Conservation (phyloP, 805 yeast species). For the Barnettozyma salicaria region DNA sequence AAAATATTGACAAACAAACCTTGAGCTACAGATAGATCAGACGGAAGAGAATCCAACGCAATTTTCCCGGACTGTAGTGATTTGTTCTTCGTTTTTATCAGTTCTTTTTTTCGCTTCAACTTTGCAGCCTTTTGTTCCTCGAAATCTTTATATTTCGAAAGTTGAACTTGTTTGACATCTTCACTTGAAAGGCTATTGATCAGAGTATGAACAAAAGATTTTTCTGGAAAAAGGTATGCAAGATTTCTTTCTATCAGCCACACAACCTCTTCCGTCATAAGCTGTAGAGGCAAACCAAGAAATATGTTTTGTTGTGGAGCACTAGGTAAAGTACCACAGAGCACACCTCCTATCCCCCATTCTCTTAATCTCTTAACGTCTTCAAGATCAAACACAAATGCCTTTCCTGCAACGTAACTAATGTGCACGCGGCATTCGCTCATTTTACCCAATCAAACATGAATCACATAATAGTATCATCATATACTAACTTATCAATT, state of each 20-base stretch:
- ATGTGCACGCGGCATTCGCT: too few relatives aligned
- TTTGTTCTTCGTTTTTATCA: conserved; percentile 5
- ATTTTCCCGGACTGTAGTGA: neutral
- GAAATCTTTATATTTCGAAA: conserved; percentile 1
- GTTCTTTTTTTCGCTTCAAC: conserved; percentile 4
- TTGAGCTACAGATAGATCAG: conserved; percentile 12
- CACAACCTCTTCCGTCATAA: conserved; percentile 66
- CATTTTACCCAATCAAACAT: too few relatives aligned
- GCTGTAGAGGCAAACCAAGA: conserved; percentile 72
- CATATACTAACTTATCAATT: too few relatives aligned
- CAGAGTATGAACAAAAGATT: conserved; percentile 23
- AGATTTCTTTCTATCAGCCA: conserved; percentile 47
- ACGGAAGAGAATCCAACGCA: conserved; percentile 3
- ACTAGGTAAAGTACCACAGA: conserved; percentile 76
- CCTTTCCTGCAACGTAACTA: conserved; percentile 36
- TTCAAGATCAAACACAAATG: conserved; percentile 53
- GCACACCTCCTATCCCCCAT: conserved; percentile 66
- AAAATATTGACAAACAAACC: conserved; percentile 16
- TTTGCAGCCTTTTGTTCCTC: conserved; percentile 9
- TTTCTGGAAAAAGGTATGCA: conserved; percentile 41
- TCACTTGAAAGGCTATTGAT: conserved; percentile 11
- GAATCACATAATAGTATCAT: too few relatives aligned
- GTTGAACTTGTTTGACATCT: conserved; percentile 17
- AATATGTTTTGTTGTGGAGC: conserved; percentile 95
- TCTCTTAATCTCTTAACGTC: conserved; percentile 50